phyloP scores from a whole-genome alignment of 106 monocot genomes.

The Phalaenopsis aphrodite region DNA sequence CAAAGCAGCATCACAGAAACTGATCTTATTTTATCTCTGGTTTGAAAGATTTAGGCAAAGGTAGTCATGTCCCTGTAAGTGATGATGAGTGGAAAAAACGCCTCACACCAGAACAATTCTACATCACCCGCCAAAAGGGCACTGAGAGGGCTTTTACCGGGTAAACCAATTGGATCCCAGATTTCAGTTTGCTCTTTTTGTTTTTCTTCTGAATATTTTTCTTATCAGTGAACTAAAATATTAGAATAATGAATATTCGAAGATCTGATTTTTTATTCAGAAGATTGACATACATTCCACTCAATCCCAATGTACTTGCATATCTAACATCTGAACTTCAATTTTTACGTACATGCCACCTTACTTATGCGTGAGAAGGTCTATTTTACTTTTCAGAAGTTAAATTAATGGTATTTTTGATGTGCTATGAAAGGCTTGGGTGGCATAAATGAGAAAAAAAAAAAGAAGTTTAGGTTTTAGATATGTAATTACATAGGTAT shows the following conservation, averaged over 20 bases:
- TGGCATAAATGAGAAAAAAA: no score
- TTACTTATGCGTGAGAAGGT: no score
- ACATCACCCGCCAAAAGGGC: constrained; percentile 76
- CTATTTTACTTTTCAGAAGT: no score
- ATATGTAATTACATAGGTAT: no score
- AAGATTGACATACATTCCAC: no score
- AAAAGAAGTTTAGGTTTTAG: no score
- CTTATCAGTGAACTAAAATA: not conserved
- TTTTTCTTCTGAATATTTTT: not conserved
- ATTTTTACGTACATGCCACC: no score
- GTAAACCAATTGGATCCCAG: constrained; percentile 24
- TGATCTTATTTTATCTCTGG: not conserved
- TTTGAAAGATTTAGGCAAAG: not conserved
- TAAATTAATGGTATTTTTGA: no score
- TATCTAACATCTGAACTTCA: no score
- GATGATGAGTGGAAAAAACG: constrained; percentile 82
- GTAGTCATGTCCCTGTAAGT: constrained; percentile 15
- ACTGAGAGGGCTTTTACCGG: constrained; percentile 97
- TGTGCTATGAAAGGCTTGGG: no score
- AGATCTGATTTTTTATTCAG: not conserved
- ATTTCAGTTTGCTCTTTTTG: not conserved
- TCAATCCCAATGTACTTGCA: no score
- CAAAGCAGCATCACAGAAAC: not conserved
- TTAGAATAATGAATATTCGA: not conserved
- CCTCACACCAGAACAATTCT: constrained; percentile 61